Evolutionary conservation across 805 yeast genomes (phyloP).

Genomic region (Maudiozyma saulgeensis): DNA sequence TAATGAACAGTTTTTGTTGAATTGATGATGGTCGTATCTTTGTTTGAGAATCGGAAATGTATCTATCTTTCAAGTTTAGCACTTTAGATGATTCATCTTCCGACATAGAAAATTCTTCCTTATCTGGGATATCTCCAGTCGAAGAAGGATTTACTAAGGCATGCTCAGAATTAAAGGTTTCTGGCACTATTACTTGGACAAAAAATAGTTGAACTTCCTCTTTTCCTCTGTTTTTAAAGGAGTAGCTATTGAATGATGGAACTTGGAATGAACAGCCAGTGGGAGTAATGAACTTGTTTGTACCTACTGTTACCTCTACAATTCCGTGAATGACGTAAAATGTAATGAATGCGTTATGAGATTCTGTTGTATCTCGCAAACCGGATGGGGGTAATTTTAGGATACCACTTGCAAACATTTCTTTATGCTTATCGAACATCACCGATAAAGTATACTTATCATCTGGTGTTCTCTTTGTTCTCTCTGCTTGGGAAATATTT

Average conservation of each 20-base stretch:
- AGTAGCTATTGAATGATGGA: constrained; percentile 68
- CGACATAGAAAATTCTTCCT: constrained; percentile 22
- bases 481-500: constrained; percentile 38
- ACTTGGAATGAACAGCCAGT: constrained; percentile 74
- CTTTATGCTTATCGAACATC: constrained; percentile 52
- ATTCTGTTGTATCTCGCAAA: constrained; percentile 53
- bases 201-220: constrained; percentile 58
- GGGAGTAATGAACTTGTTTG: constrained; percentile 48
- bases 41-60: neutral
- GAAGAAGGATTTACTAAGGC: neutral
- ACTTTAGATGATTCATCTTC: neutral
- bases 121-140: constrained; percentile 34
- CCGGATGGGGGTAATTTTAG: constrained; percentile 54
- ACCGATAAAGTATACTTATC: constrained; percentile 55
- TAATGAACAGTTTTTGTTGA: neutral
- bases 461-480: constrained; percentile 32
- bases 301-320: constrained; percentile 56
- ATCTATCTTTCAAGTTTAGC: neutral
- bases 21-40: neutral
- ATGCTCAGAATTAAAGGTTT: constrained; percentile 24
- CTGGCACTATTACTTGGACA: constrained; percentile 46
- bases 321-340: constrained; percentile 69
- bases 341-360: constrained; percentile 50
- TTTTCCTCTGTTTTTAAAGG: constrained; percentile 53
- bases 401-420: constrained; percentile 64